Evolutionary conservation across 805 yeast species (phyloP).

Genomic region (Ascoidea asiatica): DNA sequence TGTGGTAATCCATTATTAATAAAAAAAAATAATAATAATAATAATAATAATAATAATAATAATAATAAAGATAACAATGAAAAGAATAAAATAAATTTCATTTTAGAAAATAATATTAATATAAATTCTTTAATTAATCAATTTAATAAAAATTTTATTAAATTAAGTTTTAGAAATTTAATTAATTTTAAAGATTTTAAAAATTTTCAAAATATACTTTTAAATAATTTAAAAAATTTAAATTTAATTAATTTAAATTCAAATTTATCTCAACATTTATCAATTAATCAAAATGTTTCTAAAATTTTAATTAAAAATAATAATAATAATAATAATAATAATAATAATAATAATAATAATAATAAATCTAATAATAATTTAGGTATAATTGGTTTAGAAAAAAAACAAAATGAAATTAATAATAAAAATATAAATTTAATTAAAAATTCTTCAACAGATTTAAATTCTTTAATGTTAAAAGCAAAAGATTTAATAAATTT

Average conservation of each 20-base stretch:
- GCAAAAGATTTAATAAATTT: conserved; percentile 60
- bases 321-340: not conserved
- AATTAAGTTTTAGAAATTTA: conserved; percentile 7
- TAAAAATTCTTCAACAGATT: conserved; percentile 58
- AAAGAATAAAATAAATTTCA: not conserved
- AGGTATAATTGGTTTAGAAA: conserved; percentile 66
- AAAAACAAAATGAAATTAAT: conserved; percentile 37
- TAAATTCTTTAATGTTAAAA: conserved; percentile 63
- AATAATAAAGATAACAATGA: not conserved
- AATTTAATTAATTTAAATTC: conserved; percentile 4
- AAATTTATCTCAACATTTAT: not conserved
- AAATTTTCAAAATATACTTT: too few relatives aligned
- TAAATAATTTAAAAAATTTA: conserved; percentile 3
- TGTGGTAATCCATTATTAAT: conserved; percentile 53
- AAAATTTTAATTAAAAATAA: not conserved
- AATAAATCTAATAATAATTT: conserved; percentile 17
- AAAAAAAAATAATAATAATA: conserved; percentile 13
- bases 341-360: not conserved
- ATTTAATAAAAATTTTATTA: conserved; percentile 10
- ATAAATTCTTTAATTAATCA: conserved; percentile 8
- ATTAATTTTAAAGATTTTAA: conserved; percentile 3
- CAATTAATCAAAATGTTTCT: not conserved
- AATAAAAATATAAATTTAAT: conserved; percentile 47
- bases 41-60: conserved; percentile 2
- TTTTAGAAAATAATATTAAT: conserved; percentile 1